A percentile compares a stretch with the other conserved stretches of the same genome.
These are phyloP conservation scores for Diutina catenulata DNA, from an alignment of 1,139 yeast species.

Conservation along the genomic window DNA sequence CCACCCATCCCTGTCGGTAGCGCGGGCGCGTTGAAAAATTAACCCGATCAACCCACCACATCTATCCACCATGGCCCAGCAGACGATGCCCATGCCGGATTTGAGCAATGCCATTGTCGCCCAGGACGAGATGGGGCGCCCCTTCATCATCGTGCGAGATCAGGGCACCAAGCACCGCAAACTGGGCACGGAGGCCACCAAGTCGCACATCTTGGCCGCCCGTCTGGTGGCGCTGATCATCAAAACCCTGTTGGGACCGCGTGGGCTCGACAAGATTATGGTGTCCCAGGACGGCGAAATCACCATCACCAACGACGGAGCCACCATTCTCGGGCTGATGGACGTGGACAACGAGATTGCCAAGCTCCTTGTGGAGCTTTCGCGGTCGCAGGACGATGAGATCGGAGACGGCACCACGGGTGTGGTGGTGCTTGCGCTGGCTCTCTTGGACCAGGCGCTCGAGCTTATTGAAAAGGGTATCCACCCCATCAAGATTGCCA, in stretches of 20 bases:
- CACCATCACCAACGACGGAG: conserved; percentile 97
- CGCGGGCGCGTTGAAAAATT: no score
- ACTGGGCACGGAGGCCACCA: conserved; percentile 92
- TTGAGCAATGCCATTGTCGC: conserved; percentile 97
- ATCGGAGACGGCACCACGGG: conserved; percentile 99
- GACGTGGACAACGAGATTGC: conserved; percentile 95
- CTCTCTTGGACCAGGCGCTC: conserved; percentile 85
- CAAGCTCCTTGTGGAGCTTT: conserved; percentile 83
- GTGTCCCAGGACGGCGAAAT: conserved; percentile 94
- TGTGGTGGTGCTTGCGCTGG: conserved; percentile 93
- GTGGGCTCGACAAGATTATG: conserved; percentile 94
- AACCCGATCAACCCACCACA: no score
- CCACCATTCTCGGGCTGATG: conserved; percentile 93
- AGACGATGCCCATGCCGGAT: conserved; percentile 51
- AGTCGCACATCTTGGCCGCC: conserved; percentile 91
- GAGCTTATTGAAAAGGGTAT: conserved; percentile 94
- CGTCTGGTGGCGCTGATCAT: conserved; percentile 89
- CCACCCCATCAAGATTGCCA: conserved; percentile 93
- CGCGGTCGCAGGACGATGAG: conserved; percentile 95
- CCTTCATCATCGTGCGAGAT: conserved; percentile 93
- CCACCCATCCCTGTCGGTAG: no score
- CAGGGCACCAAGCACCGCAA: conserved; percentile 89
- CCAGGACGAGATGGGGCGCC: conserved; percentile 98
- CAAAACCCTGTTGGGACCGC: conserved; percentile 88
- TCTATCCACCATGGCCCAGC: no score